A percentile compares a stretch with the other conserved stretches of the same genome.
Evolutionary conservation across 2,329 filamentous ascomycete species (phyloP).

Genomic region (Coniochaeta sp.): DNA sequence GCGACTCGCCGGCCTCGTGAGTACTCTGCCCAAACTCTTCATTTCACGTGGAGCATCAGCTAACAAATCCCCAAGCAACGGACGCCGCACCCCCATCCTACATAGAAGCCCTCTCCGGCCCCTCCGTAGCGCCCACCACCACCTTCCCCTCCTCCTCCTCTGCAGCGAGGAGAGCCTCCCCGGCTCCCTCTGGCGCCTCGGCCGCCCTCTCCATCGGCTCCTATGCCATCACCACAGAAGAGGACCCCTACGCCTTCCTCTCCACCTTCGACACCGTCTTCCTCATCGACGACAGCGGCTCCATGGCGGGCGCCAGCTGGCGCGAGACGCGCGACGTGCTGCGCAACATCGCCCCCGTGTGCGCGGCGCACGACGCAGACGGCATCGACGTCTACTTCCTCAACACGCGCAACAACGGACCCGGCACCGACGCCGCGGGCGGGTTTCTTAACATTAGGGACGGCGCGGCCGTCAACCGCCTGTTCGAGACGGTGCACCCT

Average conservation of each 20-base stretch:
- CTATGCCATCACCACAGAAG: slow-evolving; percentile 30
- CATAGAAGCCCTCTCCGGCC: slow-evolving; percentile 8
- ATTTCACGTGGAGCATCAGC: too few species aligned
- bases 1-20: slow-evolving; percentile 13
- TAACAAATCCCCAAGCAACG: slow-evolving; percentile 9
- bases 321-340: slow-evolving; percentile 65
- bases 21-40: slow-evolving; percentile 5
- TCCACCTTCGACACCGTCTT: slow-evolving; percentile 78
- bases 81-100: slow-evolving; percentile 30
- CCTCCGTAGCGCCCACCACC: too few species aligned
- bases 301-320: slow-evolving; percentile 77
- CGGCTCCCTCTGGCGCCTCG: slow-evolving; percentile 16
- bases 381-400: slow-evolving; percentile 91
- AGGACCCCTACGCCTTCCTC: slow-evolving; percentile 73
- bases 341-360: slow-evolving; percentile 70
- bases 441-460: slow-evolving; percentile 61
- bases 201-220: slow-evolving; percentile 2
- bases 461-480: slow-evolving; percentile 49
- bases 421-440: slow-evolving; percentile 25
- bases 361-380: slow-evolving; percentile 70
- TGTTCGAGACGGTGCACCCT: slow-evolving; percentile 66
- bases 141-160: slow-evolving; percentile 5
- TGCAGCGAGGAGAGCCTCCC: too few species aligned
- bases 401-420: slow-evolving; percentile 48
- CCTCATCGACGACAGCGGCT: slow-evolving; percentile 85